Percentiles rank a stretch among this genome's conserved stretches.
phyloP scores from a whole-genome alignment of 2,329 filamentous ascomycete genomes.

The Cordyceps javanica region DNA sequence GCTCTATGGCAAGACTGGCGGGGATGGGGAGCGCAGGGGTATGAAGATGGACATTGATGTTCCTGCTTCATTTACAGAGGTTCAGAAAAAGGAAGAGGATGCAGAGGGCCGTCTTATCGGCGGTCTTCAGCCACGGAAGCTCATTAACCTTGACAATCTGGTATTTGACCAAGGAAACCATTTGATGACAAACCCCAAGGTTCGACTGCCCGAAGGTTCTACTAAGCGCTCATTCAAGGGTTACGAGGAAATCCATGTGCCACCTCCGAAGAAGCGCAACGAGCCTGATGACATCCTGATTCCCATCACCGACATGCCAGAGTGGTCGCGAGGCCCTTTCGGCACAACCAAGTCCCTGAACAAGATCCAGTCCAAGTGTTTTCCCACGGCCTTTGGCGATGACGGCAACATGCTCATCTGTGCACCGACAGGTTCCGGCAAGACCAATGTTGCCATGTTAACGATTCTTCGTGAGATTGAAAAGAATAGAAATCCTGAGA shows the following conservation, averaged over 20 bases:
- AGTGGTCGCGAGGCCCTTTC: conserved; percentile 86
- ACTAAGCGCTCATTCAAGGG: conserved; percentile 95
- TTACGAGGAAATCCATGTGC: conserved; percentile 97
- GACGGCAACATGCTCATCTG: conserved; percentile 98
- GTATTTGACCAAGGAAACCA: conserved; percentile 98
- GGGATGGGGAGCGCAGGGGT: conserved; percentile 50
- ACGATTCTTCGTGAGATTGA: conserved; percentile 94
- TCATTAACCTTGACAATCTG: conserved; percentile 92
- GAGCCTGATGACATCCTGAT: conserved; percentile 77
- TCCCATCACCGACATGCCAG: conserved; percentile 80
- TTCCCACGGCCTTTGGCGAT: conserved; percentile 80
- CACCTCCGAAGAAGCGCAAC: conserved; percentile 79
- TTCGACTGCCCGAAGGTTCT: conserved; percentile 86
- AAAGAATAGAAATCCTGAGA: conserved; percentile 82
- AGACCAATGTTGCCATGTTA: conserved; percentile 98
- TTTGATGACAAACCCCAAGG: conserved; percentile 98
- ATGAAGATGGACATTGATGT: conserved; percentile 95
- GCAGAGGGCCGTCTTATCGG: conserved; percentile 67
- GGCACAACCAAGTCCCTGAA: conserved; percentile 83
- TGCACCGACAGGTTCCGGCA: conserved; percentile 93
- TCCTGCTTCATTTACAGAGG: conserved; percentile 50
- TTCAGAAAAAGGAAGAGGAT: conserved; percentile 45
- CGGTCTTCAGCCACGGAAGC: conserved; percentile 76
- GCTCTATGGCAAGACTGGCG: conserved; percentile 63
- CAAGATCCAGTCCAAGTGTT: conserved; percentile 93